Conservation (phyloP, 2,329 filamentous ascomycete genomes). For the Cercospora sp. region DNA sequence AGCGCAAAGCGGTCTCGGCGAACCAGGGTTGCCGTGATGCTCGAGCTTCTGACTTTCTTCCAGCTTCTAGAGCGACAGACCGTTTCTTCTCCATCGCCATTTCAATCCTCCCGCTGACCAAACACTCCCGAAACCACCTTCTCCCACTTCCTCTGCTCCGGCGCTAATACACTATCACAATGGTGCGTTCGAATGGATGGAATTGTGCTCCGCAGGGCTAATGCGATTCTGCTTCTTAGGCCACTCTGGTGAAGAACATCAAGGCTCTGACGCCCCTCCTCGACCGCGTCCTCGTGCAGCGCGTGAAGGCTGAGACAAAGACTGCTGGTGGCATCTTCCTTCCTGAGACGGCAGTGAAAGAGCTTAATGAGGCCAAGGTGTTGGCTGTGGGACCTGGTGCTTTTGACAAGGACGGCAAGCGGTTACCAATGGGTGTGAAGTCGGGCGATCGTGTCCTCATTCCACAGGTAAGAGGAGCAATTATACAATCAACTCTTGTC, state of each 20-base stretch:
- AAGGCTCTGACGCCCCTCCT: constrained; percentile 92
- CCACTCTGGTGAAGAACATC: constrained; percentile 81
- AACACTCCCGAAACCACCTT: constrained; percentile 26
- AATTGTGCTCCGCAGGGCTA: constrained; percentile 21
- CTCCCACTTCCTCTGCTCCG: constrained; percentile 12
- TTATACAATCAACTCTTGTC: too few species aligned
- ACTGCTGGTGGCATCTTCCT: constrained; percentile 97
- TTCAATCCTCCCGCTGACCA: constrained; percentile 1
- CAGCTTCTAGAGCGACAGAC: constrained; percentile 12
- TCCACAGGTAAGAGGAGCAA: constrained; percentile 68
- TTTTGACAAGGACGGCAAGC: constrained; percentile 84
- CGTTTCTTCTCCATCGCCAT: constrained; percentile 10
- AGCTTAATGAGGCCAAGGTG: constrained; percentile 96
- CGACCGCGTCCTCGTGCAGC: constrained; percentile 97
- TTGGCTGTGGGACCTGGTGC: constrained; percentile 90
- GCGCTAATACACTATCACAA: constrained; percentile 22
- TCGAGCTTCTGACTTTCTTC: constrained; percentile 12
- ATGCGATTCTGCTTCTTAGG: constrained; percentile 30
- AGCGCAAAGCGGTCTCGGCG: constrained; percentile 3
- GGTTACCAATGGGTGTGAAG: constrained; percentile 77
- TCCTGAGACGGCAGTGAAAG: constrained; percentile 94
- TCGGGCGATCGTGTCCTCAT: constrained; percentile 92
- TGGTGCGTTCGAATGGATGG: constrained; percentile 29
- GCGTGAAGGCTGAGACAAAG: constrained; percentile 95
- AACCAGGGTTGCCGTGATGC: constrained; percentile 3